Evolutionary conservation across 140 eudicot species (phyloP), one percentile per base, ranked within the genome.

Genomic region (Anethum foeniculum): DNA sequence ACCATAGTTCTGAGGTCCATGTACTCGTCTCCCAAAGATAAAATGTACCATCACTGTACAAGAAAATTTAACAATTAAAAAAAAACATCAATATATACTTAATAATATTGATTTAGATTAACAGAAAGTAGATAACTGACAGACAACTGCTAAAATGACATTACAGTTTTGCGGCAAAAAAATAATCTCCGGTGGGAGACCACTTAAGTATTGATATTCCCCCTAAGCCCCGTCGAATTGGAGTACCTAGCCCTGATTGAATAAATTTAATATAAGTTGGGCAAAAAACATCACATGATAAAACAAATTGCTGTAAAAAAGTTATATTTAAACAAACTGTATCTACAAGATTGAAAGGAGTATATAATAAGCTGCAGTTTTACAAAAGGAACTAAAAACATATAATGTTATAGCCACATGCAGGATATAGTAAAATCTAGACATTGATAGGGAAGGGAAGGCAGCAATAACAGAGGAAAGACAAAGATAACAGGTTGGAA

Each of bases 1-100:
- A 91, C 99, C 99, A 96, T 64, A 86, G 93, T 85, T 91, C 98
- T 85, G 99, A 96, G 32, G 98, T 88, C 99, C 99, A 96, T 46
- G 99, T 89, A 82, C 87, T 93, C 75, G 99, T 96, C 88, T 96
- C 99, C 99, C 99, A 96, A 16, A 96, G 87, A 86, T 96, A 93
- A 84, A 96, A 96, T 79, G 99, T 90, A 25, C 98, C 99, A 86
- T 96, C 98, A 80, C 99, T 94, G 89, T 87, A 87, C 60, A 80
- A 68, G 27, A 85, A 62, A 28, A 48, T 83, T 64, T 1, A 75
- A 75, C 47, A 81, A 58, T 8, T n/a, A n/a, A 18, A 38, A 71
- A 71, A 32, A 68, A 64, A 58, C 27, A 62, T 65, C 18, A 62
- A 14, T 41, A 27, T 19, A 48, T 68, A 79, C 46, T 27, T 43